phyloP scores from a whole-genome alignment of 768 basidiomycete genomes.

The Crucibulum laeve region DNA sequence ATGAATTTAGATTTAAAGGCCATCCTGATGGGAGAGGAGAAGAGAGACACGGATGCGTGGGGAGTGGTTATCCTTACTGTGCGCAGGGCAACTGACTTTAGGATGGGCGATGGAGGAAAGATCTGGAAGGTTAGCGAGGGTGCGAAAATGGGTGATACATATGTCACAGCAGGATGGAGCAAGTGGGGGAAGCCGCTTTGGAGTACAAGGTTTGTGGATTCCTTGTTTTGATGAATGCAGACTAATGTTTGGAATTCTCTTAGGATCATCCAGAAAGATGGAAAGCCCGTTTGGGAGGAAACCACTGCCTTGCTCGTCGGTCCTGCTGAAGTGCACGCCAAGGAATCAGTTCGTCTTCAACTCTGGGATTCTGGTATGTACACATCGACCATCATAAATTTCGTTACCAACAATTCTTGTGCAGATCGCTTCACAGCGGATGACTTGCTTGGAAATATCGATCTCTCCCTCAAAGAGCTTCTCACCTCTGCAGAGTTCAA shows the following conservation, averaged over 20 bases:
- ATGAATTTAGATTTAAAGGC: slow-evolving; percentile 67
- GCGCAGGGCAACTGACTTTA: slow-evolving; percentile 52
- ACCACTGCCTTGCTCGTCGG: slow-evolving; percentile 58
- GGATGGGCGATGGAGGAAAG: slow-evolving; percentile 30
- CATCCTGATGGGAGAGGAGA: slow-evolving; percentile 53
- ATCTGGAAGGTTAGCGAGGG: slow-evolving; percentile 25
- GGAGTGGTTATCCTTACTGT: slow-evolving; percentile 67
- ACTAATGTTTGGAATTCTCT: not conserved
- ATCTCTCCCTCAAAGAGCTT: slow-evolving; percentile 31
- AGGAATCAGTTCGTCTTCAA: slow-evolving; percentile 61
- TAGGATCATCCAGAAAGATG: slow-evolving; percentile 59
- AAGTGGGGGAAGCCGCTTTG: slow-evolving; percentile 61
- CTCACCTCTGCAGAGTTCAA: slow-evolving; percentile 29
- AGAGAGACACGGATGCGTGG: slow-evolving; percentile 59
- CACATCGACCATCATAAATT: not conserved
- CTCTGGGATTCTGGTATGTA: slow-evolving; percentile 66
- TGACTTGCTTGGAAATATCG: slow-evolving; percentile 45
- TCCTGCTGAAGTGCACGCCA: slow-evolving; percentile 59
- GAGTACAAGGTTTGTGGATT: slow-evolving; percentile 46
- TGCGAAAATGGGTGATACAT: slow-evolving; percentile 41
- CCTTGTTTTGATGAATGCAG: not conserved
- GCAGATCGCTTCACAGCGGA: slow-evolving; percentile 41
- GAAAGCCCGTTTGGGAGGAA: slow-evolving; percentile 69
- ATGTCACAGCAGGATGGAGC: slow-evolving; percentile 64
- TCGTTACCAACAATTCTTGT: not conserved